These are phyloP conservation scores for Ascochyta rabiei DNA, from an alignment of 2,329 filamentous ascomycete species.

Conservation along the genomic window DNA sequence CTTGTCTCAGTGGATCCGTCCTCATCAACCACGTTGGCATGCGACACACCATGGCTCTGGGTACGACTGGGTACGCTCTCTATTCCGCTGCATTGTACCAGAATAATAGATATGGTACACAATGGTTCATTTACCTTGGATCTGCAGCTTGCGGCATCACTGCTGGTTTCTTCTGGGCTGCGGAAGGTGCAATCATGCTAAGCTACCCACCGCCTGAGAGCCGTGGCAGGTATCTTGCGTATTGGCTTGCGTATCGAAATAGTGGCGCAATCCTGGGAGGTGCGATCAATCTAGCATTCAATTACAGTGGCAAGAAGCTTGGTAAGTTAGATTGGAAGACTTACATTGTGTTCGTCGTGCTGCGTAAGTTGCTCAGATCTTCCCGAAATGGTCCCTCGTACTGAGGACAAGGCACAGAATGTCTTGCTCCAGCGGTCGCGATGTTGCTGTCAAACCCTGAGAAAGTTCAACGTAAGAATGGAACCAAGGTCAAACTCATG, in stretches of 20 bases:
- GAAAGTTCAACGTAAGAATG: constrained; percentile 22
- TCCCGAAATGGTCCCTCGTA: neutral
- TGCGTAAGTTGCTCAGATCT: constrained; percentile 22
- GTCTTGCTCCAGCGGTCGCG: constrained; percentile 20
- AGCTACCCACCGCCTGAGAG: constrained; percentile 25
- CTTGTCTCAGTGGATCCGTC: constrained; percentile 43
- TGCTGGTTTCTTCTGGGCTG: constrained; percentile 34
- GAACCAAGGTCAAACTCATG: constrained; percentile 14
- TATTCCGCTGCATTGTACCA: constrained; percentile 49
- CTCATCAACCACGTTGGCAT: constrained; percentile 7
- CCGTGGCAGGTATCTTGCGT: constrained; percentile 23
- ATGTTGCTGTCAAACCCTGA: constrained; percentile 21
- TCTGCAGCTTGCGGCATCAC: constrained; percentile 29
- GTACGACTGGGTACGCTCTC: constrained; percentile 44
- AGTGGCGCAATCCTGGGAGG: constrained; percentile 25
- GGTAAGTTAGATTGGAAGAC: constrained; percentile 35
- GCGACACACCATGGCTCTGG: constrained; percentile 42
- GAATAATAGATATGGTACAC: constrained; percentile 41
- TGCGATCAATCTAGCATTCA: constrained; percentile 24
- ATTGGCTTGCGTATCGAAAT: constrained; percentile 25
- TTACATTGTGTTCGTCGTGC: constrained; percentile 33
- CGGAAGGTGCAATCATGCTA: constrained; percentile 36
- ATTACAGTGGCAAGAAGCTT: constrained; percentile 25
- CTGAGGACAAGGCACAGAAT: constrained; percentile 2
- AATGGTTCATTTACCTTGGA: constrained; percentile 33